Evolutionary conservation across 1,139 yeast species (phyloP), one percentile per base, ranked within the genome.

Genomic region (Chernovozyma aurita): DNA sequence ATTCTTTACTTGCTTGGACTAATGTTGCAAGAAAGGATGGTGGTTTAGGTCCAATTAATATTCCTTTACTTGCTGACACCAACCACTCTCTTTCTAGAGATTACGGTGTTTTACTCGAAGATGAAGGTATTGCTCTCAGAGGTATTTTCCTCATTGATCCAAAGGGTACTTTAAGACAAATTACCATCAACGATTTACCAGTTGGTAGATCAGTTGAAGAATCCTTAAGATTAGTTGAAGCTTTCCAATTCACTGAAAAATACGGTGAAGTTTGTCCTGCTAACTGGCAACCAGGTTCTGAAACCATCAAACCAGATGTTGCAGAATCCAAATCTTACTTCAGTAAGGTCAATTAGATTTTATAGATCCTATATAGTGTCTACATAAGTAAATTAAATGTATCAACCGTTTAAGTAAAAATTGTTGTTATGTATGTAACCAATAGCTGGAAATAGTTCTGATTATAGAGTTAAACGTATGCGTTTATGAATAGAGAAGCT

Each of bases 211-310:
- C 87, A 57, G 97, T 90, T 51, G 96, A 88, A 50, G 98, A 92
- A 78, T 85, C 97, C 52, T 76, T 86, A 63, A 88, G 98, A 84
- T 81, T 92, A 65, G 80, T 92, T 50, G 97, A 92, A 65, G 97
- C 97, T 56, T 90, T 92, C 95, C 95, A 90, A 76, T 88, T 92
- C 87, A 84, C 95, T 59, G 96, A 90, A 70, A 84, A 86, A 78
- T 73, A 90, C 79, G 96, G 97, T 72, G 95, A 92, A 72, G 97
- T 92, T 52, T 86, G 95, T 73, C 97, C 97, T 57, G 97, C 97
- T 65, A 90, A 88, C 94, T 92, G 98, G 97, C 85, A 86, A 55
- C 90, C 94, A 71, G 97, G 97, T 73, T 66, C 87, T 45, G 95
- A 85, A 59, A 85, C 96, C 70, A 90, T 90, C 75, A 83, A 85